These are phyloP conservation scores for Lepidium aucheri DNA, from an alignment of 345 rosid species.

Conservation along the genomic window DNA sequence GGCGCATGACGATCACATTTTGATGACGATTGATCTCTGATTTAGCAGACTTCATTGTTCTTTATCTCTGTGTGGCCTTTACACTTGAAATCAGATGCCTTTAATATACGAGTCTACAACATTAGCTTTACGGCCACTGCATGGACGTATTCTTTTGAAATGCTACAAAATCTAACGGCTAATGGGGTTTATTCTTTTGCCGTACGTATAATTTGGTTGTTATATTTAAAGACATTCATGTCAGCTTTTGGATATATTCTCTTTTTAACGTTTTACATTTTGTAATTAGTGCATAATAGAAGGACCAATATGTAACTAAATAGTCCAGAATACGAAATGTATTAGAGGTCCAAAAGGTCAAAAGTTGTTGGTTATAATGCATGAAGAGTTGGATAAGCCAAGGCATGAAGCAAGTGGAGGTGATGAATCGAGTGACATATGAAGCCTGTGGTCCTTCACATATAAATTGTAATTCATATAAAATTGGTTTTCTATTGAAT, in stretches of 20 bases:
- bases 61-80: slow-evolving; percentile 4
- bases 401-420: slow-evolving; percentile 2
- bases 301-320: background rate
- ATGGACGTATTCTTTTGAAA: background rate
- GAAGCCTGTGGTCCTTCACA: too few relatives aligned
- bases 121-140: background rate
- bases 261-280: background rate
- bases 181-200: background rate
- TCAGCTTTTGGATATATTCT: background rate
- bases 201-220: background rate
- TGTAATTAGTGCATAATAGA: background rate
- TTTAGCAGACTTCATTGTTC: slow-evolving; percentile 15
- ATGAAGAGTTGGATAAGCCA: background rate
- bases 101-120: background rate
- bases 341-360: background rate
- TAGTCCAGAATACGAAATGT: background rate
- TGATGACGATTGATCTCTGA: slow-evolving; percentile 25
- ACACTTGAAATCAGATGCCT: background rate
- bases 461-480: too few relatives aligned
- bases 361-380: background rate
- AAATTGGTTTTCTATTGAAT: too few relatives aligned
- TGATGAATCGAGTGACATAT: background rate
- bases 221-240: background rate
- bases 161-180: background rate
- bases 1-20: slow-evolving; percentile 75